Base-by-base conservation (phyloP, 495 filamentous ascomycete genomes). In the Penicillium coffeae region DNA sequence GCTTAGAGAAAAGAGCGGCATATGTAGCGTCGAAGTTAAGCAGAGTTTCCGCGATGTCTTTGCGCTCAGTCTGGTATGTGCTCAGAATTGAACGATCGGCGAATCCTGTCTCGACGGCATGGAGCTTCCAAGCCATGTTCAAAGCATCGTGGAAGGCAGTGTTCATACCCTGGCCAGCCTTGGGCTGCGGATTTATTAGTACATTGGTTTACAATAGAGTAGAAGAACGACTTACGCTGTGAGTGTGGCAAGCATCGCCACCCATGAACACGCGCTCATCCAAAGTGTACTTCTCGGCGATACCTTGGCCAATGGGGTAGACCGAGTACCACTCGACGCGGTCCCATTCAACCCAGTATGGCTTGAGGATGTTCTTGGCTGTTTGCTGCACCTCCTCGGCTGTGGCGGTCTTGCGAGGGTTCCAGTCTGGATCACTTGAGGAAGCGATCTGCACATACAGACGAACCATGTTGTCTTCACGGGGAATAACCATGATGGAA, bases 101-200 rank as follows among this genome's bases (percentile, higher is more conserved):
- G 21, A 76, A 70, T 13, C 83, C 83, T 35, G 65, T 71, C 35
- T 90, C 74, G 2, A 91, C 80, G 21, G 77, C 66, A 16, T 83
- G 85, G 16, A 93, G 69, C 71, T 93, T 91, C 88, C 87, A 91
- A 21, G 87, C 88, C 52, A 90, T 80, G 63, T 93, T 91, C 56
- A 79, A 62, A 6, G 73, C 69, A 54, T 82, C 76, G 60, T 78
- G 75, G 65, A 75, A 74, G 48, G 69, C 66, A 48, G 72, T 72
- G 60, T 72, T 72, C 77, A 81, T 71, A 43, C 70, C 73, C 64
- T 85, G 81, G 21, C 81, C 81, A 20, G 80, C 81, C 64, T 84
- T 83, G 34, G 81, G 81, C 25, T 30, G 25, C 10, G 25, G 5
- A 30, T 4, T 10, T 10, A 10, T 30, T 10, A 30, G 25, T 30